phyloP scores from a whole-genome alignment of 2,329 filamentous ascomycete species.

The Alternaria consortialis region DNA sequence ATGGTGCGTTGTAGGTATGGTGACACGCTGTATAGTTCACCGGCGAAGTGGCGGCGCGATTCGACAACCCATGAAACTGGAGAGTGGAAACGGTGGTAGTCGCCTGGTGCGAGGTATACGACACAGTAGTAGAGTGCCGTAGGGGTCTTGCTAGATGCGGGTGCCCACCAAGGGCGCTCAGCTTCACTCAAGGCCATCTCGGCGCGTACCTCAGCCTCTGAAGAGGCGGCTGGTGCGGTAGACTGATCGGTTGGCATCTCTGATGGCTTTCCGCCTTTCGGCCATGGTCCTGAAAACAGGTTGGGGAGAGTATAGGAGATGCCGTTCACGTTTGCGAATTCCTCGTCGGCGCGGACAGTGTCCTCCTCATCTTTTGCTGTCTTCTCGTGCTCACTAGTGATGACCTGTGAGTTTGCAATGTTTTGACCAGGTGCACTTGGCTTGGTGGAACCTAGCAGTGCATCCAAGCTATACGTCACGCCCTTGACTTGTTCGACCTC shows the following conservation, averaged over 20 bases:
- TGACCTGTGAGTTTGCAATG: conserved; percentile 30
- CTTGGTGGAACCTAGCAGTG: conserved; percentile 72
- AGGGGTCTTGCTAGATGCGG: conserved; percentile 50
- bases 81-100: conserved; percentile 98
- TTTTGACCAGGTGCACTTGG: conserved; percentile 56
- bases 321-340: conserved; percentile 93
- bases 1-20: conserved; percentile 93
- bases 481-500: conserved; percentile 99
- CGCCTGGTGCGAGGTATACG: conserved; percentile 93
- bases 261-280: conserved; percentile 55
- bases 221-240: conserved; percentile 70
- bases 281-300: conserved; percentile 76
- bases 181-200: conserved; percentile 77
- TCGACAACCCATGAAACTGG: conserved; percentile 96
- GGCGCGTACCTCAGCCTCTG: conserved; percentile 82
- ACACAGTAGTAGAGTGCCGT: conserved; percentile 91
- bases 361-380: conserved; percentile 62
- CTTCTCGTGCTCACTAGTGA: conserved; percentile 41
- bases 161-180: conserved; percentile 63
- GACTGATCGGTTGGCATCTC: conserved; percentile 76
- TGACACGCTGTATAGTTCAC: conserved; percentile 93
- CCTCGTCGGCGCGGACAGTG: conserved; percentile 80
- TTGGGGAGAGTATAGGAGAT: conserved; percentile 93
- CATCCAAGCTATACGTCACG: conserved; percentile 96
- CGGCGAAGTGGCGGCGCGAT: conserved; percentile 93